Percentiles rank a stretch among this genome's conserved stretches.
These are phyloP conservation scores for Penicillium nordicum DNA, from an alignment of 2,329 filamentous ascomycete genomes.

Conservation along the genomic window DNA sequence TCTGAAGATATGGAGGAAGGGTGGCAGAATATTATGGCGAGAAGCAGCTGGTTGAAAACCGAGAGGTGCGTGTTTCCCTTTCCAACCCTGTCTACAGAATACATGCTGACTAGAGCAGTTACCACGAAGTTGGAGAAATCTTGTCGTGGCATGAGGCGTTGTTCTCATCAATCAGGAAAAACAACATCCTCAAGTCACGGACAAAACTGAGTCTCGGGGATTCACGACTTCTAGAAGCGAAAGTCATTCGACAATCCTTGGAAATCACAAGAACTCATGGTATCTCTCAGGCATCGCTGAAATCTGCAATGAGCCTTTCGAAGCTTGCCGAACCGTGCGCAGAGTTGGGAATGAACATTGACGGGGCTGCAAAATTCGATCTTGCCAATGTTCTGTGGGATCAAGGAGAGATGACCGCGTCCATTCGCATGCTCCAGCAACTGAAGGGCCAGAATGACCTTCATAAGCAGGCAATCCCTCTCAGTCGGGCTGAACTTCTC, in stretches of 20 bases:
- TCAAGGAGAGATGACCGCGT: slow-evolving; percentile 82
- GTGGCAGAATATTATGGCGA: slow-evolving; percentile 61
- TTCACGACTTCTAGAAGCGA: slow-evolving; percentile 68
- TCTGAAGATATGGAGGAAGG: slow-evolving; percentile 59
- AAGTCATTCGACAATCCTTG: slow-evolving; percentile 72
- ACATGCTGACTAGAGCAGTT: slow-evolving; percentile 33
- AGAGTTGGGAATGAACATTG: slow-evolving; percentile 69
- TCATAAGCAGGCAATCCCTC: slow-evolving; percentile 65
- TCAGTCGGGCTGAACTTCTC: slow-evolving; percentile 74
- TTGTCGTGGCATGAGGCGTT: slow-evolving; percentile 79
- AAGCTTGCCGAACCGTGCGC: slow-evolving; percentile 69
- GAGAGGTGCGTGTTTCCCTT: slow-evolving; percentile 59
- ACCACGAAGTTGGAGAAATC: slow-evolving; percentile 69
- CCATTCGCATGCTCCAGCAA: slow-evolving; percentile 81
- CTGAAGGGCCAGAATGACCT: slow-evolving; percentile 62
- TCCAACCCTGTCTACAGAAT: not conserved
- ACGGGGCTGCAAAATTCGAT: slow-evolving; percentile 74
- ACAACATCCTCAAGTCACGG: slow-evolving; percentile 59
- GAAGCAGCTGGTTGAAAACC: slow-evolving; percentile 76
- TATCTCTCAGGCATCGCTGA: slow-evolving; percentile 80
- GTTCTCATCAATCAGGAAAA: slow-evolving; percentile 73
- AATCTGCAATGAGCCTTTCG: slow-evolving; percentile 77
- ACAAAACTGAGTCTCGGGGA: slow-evolving; percentile 61
- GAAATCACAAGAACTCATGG: slow-evolving; percentile 74
- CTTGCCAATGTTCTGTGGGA: slow-evolving; percentile 90